Percentiles rank a stretch among this genome's conserved stretches.
Evolutionary conservation across 2,329 filamentous ascomycete genomes (phyloP).

Genomic region (Aspergillus awamori): DNA sequence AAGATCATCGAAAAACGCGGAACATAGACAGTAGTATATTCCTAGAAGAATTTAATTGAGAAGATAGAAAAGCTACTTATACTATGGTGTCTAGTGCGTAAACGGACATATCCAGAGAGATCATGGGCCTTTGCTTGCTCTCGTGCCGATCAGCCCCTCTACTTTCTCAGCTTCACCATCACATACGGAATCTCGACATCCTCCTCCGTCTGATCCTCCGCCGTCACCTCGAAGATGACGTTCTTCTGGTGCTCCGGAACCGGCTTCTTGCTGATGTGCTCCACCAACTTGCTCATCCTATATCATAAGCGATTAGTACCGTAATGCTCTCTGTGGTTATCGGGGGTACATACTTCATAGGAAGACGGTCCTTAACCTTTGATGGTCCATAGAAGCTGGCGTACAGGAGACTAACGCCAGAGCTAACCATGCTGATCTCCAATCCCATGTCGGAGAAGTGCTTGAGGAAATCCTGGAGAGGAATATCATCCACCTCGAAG

Average conservation of each 20-base stretch:
- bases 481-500: slow-evolving; percentile 86
- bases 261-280: slow-evolving; percentile 86
- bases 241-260: slow-evolving; percentile 92
- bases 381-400: slow-evolving; percentile 87
- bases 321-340: not conserved
- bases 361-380: slow-evolving; percentile 79
- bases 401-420: slow-evolving; percentile 93
- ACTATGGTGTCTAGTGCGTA: slow-evolving; percentile 1
- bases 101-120: not conserved
- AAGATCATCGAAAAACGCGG: not conserved
- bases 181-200: slow-evolving; percentile 98
- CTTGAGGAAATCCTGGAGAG: slow-evolving; percentile 79
- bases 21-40: no score
- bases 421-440: slow-evolving; percentile 88
- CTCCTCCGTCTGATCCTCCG: slow-evolving; percentile 83
- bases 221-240: slow-evolving; percentile 94
- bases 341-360: slow-evolving; percentile 62
- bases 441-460: slow-evolving; percentile 81
- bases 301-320: slow-evolving; percentile 31
- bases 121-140: not conserved
- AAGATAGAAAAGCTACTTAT: not conserved
- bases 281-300: slow-evolving; percentile 85
- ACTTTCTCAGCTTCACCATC: slow-evolving; percentile 72
- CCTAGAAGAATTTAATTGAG: no score
- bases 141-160: not conserved